Base-by-base conservation (phyloP, 306 rosid genomes). In the Clitoria ternatea region DNA sequence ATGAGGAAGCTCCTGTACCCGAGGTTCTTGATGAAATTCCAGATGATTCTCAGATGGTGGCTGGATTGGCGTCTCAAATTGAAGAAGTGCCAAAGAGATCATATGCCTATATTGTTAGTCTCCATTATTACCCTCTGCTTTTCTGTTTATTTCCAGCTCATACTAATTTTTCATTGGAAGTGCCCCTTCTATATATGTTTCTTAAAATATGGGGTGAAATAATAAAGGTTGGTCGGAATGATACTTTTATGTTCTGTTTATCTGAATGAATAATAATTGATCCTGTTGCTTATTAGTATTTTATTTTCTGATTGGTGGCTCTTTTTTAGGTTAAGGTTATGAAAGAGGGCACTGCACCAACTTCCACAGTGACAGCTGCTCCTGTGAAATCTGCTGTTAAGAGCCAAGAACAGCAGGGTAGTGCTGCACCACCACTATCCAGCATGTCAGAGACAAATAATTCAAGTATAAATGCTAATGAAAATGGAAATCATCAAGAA, bases 21-120 rank as follows among this genome's bases (percentile, higher is more conserved):
- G 92, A 83, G 76, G 86, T 84, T 37, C 78, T 88, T 65, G 82
- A 83, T 85, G 91, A 85, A 77, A 69, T 69, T 79, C 85, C 92
- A 48, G 88, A 80, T 78, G 85, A 79, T 68, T 73, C 77, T 22
- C 83, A 63, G 62, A 59, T 66, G 54, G 77, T 83, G 71, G 70
- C 77, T 70, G 96, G 80, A 30, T 68, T 84, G 26, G 54, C 68
- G 49, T 79, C 95, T 47, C 81, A 69, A 67, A 72, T 59, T 50
- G 98, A 92, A 80, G 85, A 80, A 47, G 70, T 45, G 5, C 92
- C 88, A 0, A 92, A 92, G 85, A 85, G 85, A 80, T 89, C 98
- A 10, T 92, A 92, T 80, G 98, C 98, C 68, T 88, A 72, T 36
- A 90, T 92, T 77, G 97, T 92, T 44, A 86, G 96, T 77, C 30